Evolutionary conservation across 2,329 filamentous ascomycete species (phyloP).

Genomic region (Alternaria atra): DNA sequence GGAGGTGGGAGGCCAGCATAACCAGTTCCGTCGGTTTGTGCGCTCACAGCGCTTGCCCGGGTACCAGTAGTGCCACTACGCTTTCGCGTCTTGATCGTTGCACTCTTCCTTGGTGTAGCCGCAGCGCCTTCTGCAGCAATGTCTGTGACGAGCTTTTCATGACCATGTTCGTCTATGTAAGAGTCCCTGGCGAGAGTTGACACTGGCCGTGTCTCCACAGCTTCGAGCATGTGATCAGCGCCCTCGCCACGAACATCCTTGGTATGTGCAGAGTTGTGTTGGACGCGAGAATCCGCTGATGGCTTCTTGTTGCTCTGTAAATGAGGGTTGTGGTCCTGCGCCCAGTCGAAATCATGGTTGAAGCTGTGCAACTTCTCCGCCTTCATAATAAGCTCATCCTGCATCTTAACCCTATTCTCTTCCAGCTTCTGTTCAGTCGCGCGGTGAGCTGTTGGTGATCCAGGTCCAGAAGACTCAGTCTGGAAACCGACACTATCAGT

Average conservation of each 20-base stretch:
- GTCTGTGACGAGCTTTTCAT: conserved; percentile 75
- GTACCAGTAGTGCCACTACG: conserved; percentile 46
- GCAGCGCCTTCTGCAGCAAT: conserved; percentile 67
- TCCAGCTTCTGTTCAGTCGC: conserved; percentile 52
- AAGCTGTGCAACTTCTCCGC: conserved; percentile 71
- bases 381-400: conserved; percentile 66
- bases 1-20: conserved; percentile 68
- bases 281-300: conserved; percentile 67
- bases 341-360: conserved; percentile 77
- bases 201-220: conserved; percentile 63
- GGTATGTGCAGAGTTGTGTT: conserved; percentile 68
- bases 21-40: conserved; percentile 51
- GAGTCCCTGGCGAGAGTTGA: conserved; percentile 75
- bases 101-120: conserved; percentile 57
- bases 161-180: conserved; percentile 67
- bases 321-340: conserved; percentile 66
- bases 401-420: conserved; percentile 53
- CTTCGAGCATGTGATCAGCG: conserved; percentile 72
- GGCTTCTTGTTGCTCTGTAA: conserved; percentile 63
- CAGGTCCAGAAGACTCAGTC: conserved; percentile 46
- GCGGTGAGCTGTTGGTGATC: conserved; percentile 46
- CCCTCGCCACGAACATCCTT: conserved; percentile 83
- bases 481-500: conserved; percentile 75
- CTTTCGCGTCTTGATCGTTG: conserved; percentile 45
- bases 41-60: conserved; percentile 43